These are phyloP conservation scores for Omphalotus olearius DNA, from an alignment of 1,284 basidiomycete genomes.

Conservation along the genomic window DNA sequence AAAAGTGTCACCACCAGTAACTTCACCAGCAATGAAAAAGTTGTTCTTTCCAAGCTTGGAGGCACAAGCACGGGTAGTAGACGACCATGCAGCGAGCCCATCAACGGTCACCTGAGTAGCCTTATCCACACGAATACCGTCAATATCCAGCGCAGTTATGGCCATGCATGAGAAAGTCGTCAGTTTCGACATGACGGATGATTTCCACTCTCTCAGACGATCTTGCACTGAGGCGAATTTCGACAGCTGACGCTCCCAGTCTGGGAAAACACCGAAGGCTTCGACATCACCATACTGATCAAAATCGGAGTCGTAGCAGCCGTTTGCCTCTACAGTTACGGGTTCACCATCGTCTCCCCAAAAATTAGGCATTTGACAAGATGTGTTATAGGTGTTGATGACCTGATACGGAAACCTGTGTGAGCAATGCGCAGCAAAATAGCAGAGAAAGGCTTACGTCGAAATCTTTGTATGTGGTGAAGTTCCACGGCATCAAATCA, in stretches of 20 bases:
- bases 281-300: slow-evolving; percentile 95
- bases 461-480: slow-evolving; percentile 82
- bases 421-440: neutral
- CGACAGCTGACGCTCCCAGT: slow-evolving; percentile 88
- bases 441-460: slow-evolving; percentile 35
- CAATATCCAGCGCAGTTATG: slow-evolving; percentile 82
- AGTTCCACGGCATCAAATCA: slow-evolving; percentile 76
- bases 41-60: slow-evolving; percentile 69
- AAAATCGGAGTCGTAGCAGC: slow-evolving; percentile 80
- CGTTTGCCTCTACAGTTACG: slow-evolving; percentile 52
- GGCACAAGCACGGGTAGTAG: slow-evolving; percentile 73
- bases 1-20: slow-evolving; percentile 92
- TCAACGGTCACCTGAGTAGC: slow-evolving; percentile 86
- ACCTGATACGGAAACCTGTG: slow-evolving; percentile 35
- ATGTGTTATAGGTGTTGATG: slow-evolving; percentile 62
- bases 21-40: slow-evolving; percentile 88
- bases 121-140: slow-evolving; percentile 93
- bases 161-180: slow-evolving; percentile 79
- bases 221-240: slow-evolving; percentile 95
- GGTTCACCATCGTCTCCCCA: slow-evolving; percentile 73
- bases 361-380: slow-evolving; percentile 74
- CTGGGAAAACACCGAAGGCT: slow-evolving; percentile 90
- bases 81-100: slow-evolving; percentile 73
- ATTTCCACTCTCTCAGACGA: slow-evolving; percentile 80
- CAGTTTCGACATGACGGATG: slow-evolving; percentile 47